Evolutionary conservation across 768 basidiomycete genomes (phyloP), one percentile per base, ranked within the genome.

Genomic region (Tricholoma bakamatsutake): DNA sequence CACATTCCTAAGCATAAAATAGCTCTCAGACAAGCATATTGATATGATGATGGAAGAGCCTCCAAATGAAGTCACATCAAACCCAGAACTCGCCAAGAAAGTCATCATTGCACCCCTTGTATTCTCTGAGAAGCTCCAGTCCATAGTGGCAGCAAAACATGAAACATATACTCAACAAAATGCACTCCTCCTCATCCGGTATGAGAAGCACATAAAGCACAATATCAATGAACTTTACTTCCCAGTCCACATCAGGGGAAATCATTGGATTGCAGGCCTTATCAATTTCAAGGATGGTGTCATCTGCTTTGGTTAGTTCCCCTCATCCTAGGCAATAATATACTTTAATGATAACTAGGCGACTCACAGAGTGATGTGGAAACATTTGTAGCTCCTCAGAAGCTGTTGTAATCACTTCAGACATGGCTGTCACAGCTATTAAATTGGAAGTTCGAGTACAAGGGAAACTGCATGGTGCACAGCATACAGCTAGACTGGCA

Each of bases 231-330:
- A 24, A 24, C 21, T 24, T 24, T 24, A 24, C 21, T 24, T 24
- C 21, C 21, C 21, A 24, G 21, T 24, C 21, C 21, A 24, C 21
- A 24, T 24, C 21, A 24, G 21, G 21, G 21, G 21, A 24, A 24
- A 24, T 24, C 21, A 24, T 24, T 24, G 21, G 21, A 24, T 24
- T 24, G 21, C 21, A 24, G 21, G 21, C 2, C 1, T 50, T 1
- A 55, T 63, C 24, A 51, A 65, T 53, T 62, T 65, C 24, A 33
- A 50, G 17, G 45, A 45, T 24, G 45, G 35, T 17, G 35, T 34
- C 11, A 56, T 64, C n/a, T 34, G 39, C 3, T 57, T 53, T 55
- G 60, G 62, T 64, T 5, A 54, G 45, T 28, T 21, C 40, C 31
- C 2, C 13, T 37, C 35, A 37, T 37, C 6, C 31, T 33, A 33